Percentiles rank a stretch among this genome's conserved stretches.
These are phyloP conservation scores for Alternaria panax DNA, from an alignment of 2,329 filamentous ascomycete species.

Conservation along the genomic window DNA sequence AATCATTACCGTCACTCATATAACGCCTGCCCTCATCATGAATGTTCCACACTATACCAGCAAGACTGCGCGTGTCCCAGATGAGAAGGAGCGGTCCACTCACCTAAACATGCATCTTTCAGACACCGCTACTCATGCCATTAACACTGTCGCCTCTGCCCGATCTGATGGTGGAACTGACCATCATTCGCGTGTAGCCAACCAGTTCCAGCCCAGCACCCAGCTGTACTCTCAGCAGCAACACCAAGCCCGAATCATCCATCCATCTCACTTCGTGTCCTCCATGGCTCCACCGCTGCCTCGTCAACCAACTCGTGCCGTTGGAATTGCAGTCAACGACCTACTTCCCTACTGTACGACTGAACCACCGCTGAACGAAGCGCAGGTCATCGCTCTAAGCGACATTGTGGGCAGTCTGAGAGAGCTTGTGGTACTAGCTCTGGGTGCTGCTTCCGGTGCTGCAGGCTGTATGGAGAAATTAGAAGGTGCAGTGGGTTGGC, in stretches of 20 bases:
- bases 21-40: neutral
- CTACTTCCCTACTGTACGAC: slow-evolving; percentile 44
- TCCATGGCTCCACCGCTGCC: slow-evolving; percentile 3
- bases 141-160: neutral
- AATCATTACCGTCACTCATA: neutral
- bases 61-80: neutral
- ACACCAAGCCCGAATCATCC: neutral
- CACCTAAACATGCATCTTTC: neutral
- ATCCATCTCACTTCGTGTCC: neutral
- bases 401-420: slow-evolving; percentile 43
- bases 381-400: slow-evolving; percentile 41
- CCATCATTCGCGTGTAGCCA: neutral
- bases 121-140: neutral
- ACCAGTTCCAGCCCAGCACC: neutral
- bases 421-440: slow-evolving; percentile 41
- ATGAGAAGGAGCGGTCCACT: neutral
- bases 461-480: slow-evolving; percentile 18
- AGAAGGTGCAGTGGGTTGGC: slow-evolving; percentile 31
- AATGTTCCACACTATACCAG: neutral
- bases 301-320: neutral
- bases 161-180: slow-evolving; percentile 20
- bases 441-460: slow-evolving; percentile 30
- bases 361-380: slow-evolving; percentile 25
- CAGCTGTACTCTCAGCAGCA: neutral
- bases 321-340: slow-evolving; percentile 22